A percentile compares a stretch with the other conserved stretches of the same genome.
These are phyloP conservation scores for Platismatia glauca DNA, from an alignment of 495 filamentous ascomycete genomes.

Conservation along the genomic window DNA sequence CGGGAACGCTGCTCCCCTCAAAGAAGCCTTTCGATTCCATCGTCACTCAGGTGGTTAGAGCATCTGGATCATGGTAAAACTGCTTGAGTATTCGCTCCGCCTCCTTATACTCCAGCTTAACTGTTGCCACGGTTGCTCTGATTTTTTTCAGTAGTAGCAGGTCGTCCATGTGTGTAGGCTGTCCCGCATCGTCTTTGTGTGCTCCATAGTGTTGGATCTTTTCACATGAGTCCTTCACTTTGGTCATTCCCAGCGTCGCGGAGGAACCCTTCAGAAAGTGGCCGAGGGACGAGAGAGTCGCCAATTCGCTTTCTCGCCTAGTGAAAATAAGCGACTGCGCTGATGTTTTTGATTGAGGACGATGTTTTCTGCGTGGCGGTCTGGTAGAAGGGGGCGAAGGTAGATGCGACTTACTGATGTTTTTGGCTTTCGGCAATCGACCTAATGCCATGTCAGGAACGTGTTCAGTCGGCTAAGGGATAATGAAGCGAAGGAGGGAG, in stretches of 20 bases:
- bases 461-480: background rate
- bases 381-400: background rate
- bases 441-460: background rate
- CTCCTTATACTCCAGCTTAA: slow-evolving; percentile 69
- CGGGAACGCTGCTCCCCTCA: background rate
- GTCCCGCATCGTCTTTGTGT: slow-evolving; percentile 68
- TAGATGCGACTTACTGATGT: background rate
- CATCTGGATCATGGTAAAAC: slow-evolving; percentile 49
- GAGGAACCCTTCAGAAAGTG: slow-evolving; percentile 99
- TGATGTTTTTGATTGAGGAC: background rate
- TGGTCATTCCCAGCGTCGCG: slow-evolving; percentile 83
- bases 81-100: slow-evolving; percentile 60
- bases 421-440: background rate
- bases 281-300: slow-evolving; percentile 67
- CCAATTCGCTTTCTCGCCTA: slow-evolving; percentile 58
- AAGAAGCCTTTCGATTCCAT: background rate
- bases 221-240: slow-evolving; percentile 89
- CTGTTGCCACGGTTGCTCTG: slow-evolving; percentile 54
- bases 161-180: slow-evolving; percentile 41
- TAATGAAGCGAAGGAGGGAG: background rate
- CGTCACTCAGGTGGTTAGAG: background rate
- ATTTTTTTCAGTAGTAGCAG: slow-evolving; percentile 58
- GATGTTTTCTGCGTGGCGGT: background rate
- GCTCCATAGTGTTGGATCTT: slow-evolving; percentile 91
- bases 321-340: background rate